Percentiles rank a stretch among this genome's conserved stretches.
phyloP scores from a whole-genome alignment of 163 green algal species.

The Volvox carteri region DNA sequence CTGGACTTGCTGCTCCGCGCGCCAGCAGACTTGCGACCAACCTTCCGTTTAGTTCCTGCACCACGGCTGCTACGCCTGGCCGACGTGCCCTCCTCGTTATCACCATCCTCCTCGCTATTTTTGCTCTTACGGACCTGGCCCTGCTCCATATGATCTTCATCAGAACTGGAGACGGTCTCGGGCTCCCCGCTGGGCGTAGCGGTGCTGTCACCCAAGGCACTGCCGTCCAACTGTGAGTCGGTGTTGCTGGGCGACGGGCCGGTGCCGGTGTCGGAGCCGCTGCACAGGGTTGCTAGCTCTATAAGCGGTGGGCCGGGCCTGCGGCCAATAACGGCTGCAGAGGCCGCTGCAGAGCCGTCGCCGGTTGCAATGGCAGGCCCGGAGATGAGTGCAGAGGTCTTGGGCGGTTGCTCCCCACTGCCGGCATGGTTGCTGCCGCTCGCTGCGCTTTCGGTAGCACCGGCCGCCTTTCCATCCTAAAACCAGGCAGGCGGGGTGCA shows the following conservation, averaged over 20 bases:
- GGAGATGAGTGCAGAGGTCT: not conserved
- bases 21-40: not conserved
- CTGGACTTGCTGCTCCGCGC: not conserved
- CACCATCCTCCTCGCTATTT: not conserved
- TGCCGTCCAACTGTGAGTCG: not conserved
- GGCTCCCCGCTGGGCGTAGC: not conserved
- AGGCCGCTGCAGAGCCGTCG: not conserved
- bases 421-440: not conserved
- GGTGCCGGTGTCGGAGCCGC: not conserved
- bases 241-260: not conserved
- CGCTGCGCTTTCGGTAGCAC: not conserved
- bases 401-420: not conserved
- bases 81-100: not conserved
- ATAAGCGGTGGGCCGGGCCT: not conserved
- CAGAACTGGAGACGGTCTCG: too few relatives aligned
- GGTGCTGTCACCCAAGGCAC: not conserved
- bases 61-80: not conserved
- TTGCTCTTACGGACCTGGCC: too few relatives aligned
- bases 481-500: too few relatives aligned
- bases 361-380: not conserved
- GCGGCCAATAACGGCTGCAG: not conserved
- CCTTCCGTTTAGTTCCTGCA: not conserved
- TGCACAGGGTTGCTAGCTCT: too few relatives aligned
- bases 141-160: too few relatives aligned
- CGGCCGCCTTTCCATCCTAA: not conserved